These are phyloP conservation scores for Syzygium grande DNA, from an alignment of 345 rosid species.

Conservation along the genomic window DNA sequence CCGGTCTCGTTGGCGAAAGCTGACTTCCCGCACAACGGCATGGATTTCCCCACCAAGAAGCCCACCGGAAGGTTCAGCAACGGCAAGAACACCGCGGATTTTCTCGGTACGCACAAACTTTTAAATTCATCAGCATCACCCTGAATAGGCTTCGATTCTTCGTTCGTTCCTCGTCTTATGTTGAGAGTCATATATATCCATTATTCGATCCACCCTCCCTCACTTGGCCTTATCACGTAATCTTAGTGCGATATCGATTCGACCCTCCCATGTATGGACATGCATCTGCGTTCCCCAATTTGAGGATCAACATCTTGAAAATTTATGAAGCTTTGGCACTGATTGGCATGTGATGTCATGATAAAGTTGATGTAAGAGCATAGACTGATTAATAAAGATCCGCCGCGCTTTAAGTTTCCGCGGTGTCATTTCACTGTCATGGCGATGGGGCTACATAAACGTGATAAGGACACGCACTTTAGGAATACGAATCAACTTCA, in stretches of 20 bases:
- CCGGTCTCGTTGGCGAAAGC: slow-evolving; percentile 29
- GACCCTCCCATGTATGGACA: neutral
- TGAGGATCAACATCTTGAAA: neutral
- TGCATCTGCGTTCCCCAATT: neutral
- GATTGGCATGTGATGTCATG: neutral
- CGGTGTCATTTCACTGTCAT: neutral
- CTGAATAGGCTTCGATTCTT: neutral
- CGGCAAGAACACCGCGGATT: slow-evolving; percentile 57
- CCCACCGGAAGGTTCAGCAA: slow-evolving; percentile 50
- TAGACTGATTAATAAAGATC: neutral
- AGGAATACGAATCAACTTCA: neutral
- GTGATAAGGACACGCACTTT: neutral
- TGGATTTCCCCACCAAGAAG: slow-evolving; percentile 33
- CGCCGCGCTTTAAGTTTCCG: neutral
- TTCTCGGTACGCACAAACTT: slow-evolving; percentile 17
- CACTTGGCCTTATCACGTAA: neutral
- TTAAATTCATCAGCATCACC: neutral
- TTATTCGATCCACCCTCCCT: neutral
- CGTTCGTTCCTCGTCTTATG: neutral
- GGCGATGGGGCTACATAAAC: neutral
- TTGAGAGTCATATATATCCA: neutral
- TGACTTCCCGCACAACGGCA: slow-evolving; percentile 39
- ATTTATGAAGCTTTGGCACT: neutral
- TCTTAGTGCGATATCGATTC: neutral
- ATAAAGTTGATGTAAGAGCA: neutral